Conservation (phyloP, 306 rosid species). For the Carpinus fangiana region DNA sequence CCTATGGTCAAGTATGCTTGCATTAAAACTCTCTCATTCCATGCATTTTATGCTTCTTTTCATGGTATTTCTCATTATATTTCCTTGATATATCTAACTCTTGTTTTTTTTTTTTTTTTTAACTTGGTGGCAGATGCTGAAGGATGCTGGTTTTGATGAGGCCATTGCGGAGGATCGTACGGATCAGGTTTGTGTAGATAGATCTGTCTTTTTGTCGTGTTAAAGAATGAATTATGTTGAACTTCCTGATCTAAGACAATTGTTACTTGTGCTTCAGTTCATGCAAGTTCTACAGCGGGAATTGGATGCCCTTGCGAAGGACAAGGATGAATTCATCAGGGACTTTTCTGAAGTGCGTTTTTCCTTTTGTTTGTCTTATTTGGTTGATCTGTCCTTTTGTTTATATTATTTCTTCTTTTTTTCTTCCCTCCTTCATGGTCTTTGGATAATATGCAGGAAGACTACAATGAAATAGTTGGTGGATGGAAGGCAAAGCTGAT, state of each 20-base stretch:
- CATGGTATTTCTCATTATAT: neutral
- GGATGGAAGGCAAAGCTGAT: slow-evolving; percentile 65
- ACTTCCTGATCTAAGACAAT: slow-evolving; percentile 19
- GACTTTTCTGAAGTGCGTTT: slow-evolving; percentile 77
- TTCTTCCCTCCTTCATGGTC: neutral
- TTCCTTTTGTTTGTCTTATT: neutral
- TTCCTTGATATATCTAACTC: slow-evolving; percentile 18
- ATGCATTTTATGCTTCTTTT: neutral
- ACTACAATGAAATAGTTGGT: slow-evolving; percentile 49
- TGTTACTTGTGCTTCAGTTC: slow-evolving; percentile 50
- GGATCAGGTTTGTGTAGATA: slow-evolving; percentile 56
- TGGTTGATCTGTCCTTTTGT: neutral
- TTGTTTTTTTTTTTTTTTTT: slow-evolving; percentile 1
- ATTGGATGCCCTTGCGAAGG: slow-evolving; percentile 59
- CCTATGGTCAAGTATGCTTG: slow-evolving; percentile 62
- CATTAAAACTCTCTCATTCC: neutral
- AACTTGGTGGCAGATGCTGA: slow-evolving; percentile 65
- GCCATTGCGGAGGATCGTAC: slow-evolving; percentile 77
- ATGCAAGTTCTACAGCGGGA: slow-evolving; percentile 61
- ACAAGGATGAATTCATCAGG: slow-evolving; percentile 52
- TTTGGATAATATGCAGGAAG: slow-evolving; percentile 41
- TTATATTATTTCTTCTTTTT: neutral
- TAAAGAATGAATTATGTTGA: neutral
- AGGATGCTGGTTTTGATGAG: slow-evolving; percentile 76
- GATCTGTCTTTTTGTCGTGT: slow-evolving; percentile 1